These are phyloP conservation scores for Trichophaea hybrida DNA, from an alignment of 2,329 filamentous ascomycete genomes.

Conservation along the genomic window DNA sequence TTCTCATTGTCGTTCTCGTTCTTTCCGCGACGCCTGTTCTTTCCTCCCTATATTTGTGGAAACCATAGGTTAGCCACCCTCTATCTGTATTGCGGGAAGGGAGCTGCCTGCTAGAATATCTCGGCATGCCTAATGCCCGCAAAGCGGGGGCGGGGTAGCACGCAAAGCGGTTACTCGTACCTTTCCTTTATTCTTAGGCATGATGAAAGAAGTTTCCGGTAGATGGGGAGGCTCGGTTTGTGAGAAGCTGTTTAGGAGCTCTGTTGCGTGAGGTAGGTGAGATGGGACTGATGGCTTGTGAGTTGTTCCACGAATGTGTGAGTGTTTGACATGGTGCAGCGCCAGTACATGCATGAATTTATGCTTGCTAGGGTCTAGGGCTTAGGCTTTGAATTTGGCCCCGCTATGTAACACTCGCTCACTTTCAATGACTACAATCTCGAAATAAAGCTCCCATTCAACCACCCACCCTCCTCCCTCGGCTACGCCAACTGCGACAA, in stretches of 20 bases:
- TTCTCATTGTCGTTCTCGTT: constrained; percentile 99
- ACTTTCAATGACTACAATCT: no score
- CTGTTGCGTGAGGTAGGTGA: not conserved
- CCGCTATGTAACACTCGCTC: no score
- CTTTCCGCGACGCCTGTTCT: constrained; percentile 97
- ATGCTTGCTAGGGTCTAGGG: no score
- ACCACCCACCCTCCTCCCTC: no score
- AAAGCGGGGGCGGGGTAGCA: not conserved
- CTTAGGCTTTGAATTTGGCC: no score
- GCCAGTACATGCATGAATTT: no score
- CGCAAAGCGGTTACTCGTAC: constrained; percentile 39
- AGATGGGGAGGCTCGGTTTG: no score
- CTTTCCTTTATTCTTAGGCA: constrained; percentile 99
- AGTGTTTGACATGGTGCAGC: no score
- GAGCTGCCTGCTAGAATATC: not conserved
- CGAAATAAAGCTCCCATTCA: no score
- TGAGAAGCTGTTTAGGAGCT: not conserved
- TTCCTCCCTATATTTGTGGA: constrained; percentile 58
- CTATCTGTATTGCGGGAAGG: not conserved
- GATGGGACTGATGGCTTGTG: not conserved
- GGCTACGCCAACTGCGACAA: not conserved
- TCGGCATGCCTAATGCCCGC: constrained; percentile 2
- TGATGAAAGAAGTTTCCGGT: constrained; percentile 36
- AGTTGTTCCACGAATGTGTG: not conserved
- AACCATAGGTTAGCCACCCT: constrained; percentile 9